Evolutionary conservation across 2,329 filamentous ascomycete genomes (phyloP), one percentile per base, ranked within the genome.

Genomic region (Aspergillus neotritici): DNA sequence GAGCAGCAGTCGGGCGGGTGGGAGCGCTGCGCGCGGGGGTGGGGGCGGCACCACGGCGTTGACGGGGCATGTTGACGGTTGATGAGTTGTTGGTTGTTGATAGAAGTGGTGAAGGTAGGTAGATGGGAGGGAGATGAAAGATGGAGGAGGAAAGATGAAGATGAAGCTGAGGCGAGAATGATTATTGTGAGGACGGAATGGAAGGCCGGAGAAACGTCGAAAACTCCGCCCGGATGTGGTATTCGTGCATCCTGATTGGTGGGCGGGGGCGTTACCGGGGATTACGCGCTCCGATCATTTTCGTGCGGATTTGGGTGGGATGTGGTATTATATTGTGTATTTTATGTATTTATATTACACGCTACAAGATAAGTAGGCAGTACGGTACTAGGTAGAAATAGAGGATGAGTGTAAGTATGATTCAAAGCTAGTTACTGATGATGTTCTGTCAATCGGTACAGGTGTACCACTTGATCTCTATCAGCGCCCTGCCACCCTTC

Each of bases 1-100:
- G 73, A 51, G 80, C 77, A 58, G 79, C 68, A 37, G 73, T 79
- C 58, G 86, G 86, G 61, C 86, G 83, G 52, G 79, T 67, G 50
- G 82, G 80, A 54, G 82, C 78, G 64, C 79, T 75, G 61, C 68
- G 66, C 61, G 69, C 63, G 59, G 70, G 64, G 67, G 69, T 67
- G 68, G 63, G 63, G 44, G 66, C 75, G 63, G 72, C 79, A 70
- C 78, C 74, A 70, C 84, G 80, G 67, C 83, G 79, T 77, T 86
- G 82, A 72, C 86, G 86, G 84, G 86, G 72, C 86, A 91, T 91
- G 47, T 67, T 77, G 65, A 49, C 48, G 48, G 44, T 56, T 25
- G 31, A 44, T 17, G 38, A 34, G 35, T 34, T 37, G 43, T 48
- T 43, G 43, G 30, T 13, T 31, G 28, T 60, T 62, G 49, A 52